Evolutionary conservation across 2,329 filamentous ascomycete species (phyloP), one percentile per base, ranked within the genome.

Genomic region (Cladosporium sp.): DNA sequence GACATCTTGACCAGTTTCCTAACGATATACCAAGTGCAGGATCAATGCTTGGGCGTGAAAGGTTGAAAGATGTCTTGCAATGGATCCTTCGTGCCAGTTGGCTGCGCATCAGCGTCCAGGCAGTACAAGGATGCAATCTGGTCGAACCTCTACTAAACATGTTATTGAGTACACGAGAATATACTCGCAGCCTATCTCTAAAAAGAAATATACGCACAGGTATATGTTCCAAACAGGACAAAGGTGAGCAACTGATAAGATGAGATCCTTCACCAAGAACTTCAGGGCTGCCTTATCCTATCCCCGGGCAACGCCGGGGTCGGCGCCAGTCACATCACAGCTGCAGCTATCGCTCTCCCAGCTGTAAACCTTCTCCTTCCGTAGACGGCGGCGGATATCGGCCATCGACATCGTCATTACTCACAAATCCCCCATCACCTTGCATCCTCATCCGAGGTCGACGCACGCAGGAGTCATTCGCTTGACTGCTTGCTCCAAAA

Each of bases 321-420:
- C 42, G 42, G 42, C 42, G 33, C 29, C 42, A 45, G 12, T 12
- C 18, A 33, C 29, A 45, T 45, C 29, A 45, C 30, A 20, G 42
- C 30, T 45, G 30, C 27, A 30, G 40, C 42, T 45, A n/a, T 45
- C 25, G 25, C 42, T 25, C 19, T 16, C 22, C 22, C 4, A 27
- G 22, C 9, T 27, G 22, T 27, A 47, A 47, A 47, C 43, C 43
- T 47, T 47, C 43, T 16, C 43, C 43, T 38, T 38, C 43, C 33
- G 35, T 33, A 39, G 43, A n/a, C 35, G 42, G 42, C 42, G 30
- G 25, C 25, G n/a, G 16, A 7, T 40, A 25, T 15, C 20, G 20
- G 38, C 38, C 19, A 20, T 40, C 19, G 16, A 38, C 35, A 3
- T 25, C 45, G 36, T 40, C 45, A 48, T 48, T 27, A 36, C 32